Evolutionary conservation across 192 early-diverging fungal genomes (phyloP).

Genomic region (Coemansia sp.): DNA sequence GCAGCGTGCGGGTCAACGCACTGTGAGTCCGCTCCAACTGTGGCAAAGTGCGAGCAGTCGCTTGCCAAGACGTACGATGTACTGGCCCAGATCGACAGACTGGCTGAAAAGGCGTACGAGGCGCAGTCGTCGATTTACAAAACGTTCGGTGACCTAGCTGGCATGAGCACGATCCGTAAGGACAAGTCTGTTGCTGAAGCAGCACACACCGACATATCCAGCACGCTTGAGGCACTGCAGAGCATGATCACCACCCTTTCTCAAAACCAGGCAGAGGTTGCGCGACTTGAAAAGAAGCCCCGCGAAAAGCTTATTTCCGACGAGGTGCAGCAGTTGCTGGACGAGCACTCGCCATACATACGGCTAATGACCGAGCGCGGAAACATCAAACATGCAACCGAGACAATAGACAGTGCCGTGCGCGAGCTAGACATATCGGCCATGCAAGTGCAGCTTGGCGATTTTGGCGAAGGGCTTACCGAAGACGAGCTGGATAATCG

Average conservation of each 20-base stretch:
- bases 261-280: slow-evolving; percentile 25
- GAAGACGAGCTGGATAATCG: slow-evolving; percentile 26
- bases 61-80: slow-evolving; percentile 7
- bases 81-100: slow-evolving; percentile 4
- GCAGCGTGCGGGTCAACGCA: neutral
- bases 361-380: slow-evolving; percentile 46
- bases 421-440: slow-evolving; percentile 45
- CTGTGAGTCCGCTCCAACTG: neutral
- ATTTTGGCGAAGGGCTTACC: slow-evolving; percentile 39
- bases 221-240: slow-evolving; percentile 40
- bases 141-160: slow-evolving; percentile 48
- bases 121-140: slow-evolving; percentile 48
- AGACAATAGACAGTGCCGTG: slow-evolving; percentile 31
- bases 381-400: slow-evolving; percentile 19
- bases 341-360: slow-evolving; percentile 39
- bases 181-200: slow-evolving; percentile 50
- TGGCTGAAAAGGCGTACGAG: slow-evolving; percentile 52
- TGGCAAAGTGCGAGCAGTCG: slow-evolving; percentile 3
- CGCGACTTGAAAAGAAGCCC: slow-evolving; percentile 43
- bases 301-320: slow-evolving; percentile 46
- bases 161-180: slow-evolving; percentile 49
- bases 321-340: slow-evolving; percentile 30
- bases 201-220: slow-evolving; percentile 40
- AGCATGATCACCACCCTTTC: slow-evolving; percentile 39
- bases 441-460: slow-evolving; percentile 49